Evolutionary conservation across 176 grass and related monocot species (phyloP), one percentile per base, ranked within the genome.

Genomic region (Rhynchospora breviuscula): DNA sequence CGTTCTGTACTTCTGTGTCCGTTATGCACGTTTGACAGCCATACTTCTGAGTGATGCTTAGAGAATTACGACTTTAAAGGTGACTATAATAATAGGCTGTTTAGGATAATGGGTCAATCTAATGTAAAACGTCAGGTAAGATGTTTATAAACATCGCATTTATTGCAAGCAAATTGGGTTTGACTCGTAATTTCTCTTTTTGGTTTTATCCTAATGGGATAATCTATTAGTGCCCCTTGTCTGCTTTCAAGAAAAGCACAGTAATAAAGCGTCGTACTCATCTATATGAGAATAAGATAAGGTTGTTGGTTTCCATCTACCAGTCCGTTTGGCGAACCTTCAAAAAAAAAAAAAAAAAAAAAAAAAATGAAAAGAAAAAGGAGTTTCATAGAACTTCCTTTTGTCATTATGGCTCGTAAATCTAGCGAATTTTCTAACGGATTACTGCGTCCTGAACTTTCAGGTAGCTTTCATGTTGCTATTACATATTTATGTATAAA

Each of bases 271-370:
- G 19, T 49, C 69, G 21, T 49, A 48, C 65, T 14, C 0, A 12
- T 43, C 31, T 23, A 73, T 23, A 73, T 13, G 19, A 51, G 18
- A 59, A 17, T 58, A 59, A 58, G 18, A 59, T 59, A 59, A 18
- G 57, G 57, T 49, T 74, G 68, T 72, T 72, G 68, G 68, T 72
- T 49, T n/a, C 44, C 46, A 49, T 23, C 70, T 51, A 74, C 45
- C 46, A 51, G 18, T 74, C 69, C 9, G 18, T 23, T 25, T 12
- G 9, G 9, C 57, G n/a, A 74, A 74, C 23, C 69, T 74, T 40
- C 35, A 40, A 40, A 40, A 33, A 23, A 72, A 74, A 73, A 13
- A 1, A 65, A 10, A 29, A 29, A 29, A 29, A 29, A 29, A 29
- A 29, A 29, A 1, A 29, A n/a, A n/a, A n/a, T n/a, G n/a, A n/a